Evolutionary conservation across 352 stramenopile species (phyloP).

Genomic region (Pythium phragmiticola): DNA sequence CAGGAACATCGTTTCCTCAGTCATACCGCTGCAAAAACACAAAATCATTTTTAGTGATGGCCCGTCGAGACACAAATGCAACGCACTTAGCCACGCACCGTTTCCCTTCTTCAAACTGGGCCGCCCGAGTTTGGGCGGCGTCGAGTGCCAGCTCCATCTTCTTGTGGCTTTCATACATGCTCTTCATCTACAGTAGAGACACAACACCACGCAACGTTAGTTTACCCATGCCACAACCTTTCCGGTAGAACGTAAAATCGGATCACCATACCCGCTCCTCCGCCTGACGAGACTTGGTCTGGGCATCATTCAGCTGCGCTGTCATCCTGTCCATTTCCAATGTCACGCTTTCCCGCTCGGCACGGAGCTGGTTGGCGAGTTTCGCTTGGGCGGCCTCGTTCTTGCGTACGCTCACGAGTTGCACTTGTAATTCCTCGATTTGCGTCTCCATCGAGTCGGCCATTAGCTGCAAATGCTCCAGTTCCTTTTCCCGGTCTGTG

Average conservation of each 20-base stretch:
- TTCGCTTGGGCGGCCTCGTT: neutral
- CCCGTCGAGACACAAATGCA: too few species aligned
- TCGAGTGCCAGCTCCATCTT: conserved; percentile 22
- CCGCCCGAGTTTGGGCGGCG: conserved; percentile 14
- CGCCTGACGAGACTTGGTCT: conserved; percentile 10
- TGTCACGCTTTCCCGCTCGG: conserved; percentile 13
- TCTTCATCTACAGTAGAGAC: conserved; percentile 3
- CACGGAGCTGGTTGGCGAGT: neutral
- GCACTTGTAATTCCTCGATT: neutral
- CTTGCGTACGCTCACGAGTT: neutral
- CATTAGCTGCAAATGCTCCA: conserved; percentile 4
- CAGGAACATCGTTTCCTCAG: conserved; percentile 23
- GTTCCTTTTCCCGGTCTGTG: conserved; percentile 14
- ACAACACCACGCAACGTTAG: neutral
- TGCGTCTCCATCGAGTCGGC: neutral
- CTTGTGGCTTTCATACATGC: conserved; percentile 8
- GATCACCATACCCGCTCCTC: conserved; percentile 17
- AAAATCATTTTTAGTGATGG: neutral
- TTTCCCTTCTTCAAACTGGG: conserved; percentile 26
- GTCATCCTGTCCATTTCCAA: conserved; percentile 20
- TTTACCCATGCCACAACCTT: neutral
- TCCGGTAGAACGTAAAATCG: neutral
- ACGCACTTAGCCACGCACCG: conserved; percentile 3
- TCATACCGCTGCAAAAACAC: conserved; percentile 12
- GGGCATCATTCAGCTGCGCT: neutral